phyloP scores from a whole-genome alignment of 2,329 filamentous ascomycete genomes.

The Purpureocillium takamizusanense region DNA sequence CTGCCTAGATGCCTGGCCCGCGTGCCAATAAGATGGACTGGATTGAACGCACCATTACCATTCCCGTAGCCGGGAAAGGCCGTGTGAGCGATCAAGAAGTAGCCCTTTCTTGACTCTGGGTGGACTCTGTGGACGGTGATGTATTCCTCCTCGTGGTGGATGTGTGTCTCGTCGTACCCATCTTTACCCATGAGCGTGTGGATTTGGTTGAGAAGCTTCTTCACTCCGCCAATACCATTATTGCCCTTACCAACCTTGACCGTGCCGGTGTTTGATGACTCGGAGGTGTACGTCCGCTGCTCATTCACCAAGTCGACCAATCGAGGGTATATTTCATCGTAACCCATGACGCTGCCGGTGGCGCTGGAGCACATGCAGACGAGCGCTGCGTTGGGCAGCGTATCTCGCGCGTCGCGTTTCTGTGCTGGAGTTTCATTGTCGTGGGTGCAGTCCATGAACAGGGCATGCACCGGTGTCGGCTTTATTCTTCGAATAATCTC shows the following conservation, averaged over 20 bases:
- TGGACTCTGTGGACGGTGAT: constrained; percentile 95
- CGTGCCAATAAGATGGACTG: constrained; percentile 75
- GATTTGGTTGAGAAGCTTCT: constrained; percentile 89
- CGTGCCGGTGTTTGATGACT: constrained; percentile 52
- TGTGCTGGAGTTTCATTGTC: constrained; percentile 96
- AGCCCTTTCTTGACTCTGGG: constrained; percentile 82
- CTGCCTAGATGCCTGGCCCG: constrained; percentile 79
- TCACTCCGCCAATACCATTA: constrained; percentile 80
- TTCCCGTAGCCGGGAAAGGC: constrained; percentile 88
- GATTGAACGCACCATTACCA: constrained; percentile 69
- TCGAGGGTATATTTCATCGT: constrained; percentile 91
- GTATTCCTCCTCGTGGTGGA: constrained; percentile 93
- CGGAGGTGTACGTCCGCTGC: constrained; percentile 71
- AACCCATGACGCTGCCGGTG: constrained; percentile 93
- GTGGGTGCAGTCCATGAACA: constrained; percentile 99
- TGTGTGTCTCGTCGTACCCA: constrained; percentile 88
- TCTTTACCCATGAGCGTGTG: constrained; percentile 94
- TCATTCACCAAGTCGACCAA: constrained; percentile 91
- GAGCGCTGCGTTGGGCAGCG: constrained; percentile 84
- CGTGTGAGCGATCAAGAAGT: constrained; percentile 92
- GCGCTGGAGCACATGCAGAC: constrained; percentile 95
- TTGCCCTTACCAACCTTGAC: constrained; percentile 62
- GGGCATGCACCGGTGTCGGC: constrained; percentile 78
- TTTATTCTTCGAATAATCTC: constrained; percentile 75
- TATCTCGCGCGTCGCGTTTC: constrained; percentile 89